Conservation (phyloP, 768 basidiomycete genomes). For the Leucocoprinus leucothites region DNA sequence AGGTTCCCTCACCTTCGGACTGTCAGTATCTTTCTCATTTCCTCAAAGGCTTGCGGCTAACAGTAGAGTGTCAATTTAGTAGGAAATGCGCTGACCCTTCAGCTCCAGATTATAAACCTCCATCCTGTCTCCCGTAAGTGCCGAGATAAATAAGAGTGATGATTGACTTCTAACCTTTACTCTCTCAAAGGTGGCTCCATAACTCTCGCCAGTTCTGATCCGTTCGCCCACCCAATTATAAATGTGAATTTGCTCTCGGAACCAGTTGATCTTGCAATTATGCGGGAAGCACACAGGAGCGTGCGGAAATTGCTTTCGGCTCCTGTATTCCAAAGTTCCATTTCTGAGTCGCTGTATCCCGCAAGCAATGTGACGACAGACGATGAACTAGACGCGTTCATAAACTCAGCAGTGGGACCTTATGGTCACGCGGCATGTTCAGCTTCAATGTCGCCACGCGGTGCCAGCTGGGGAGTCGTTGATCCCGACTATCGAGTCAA, state of each 20-base stretch:
- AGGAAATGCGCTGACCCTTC: not conserved
- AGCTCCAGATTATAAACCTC: slow-evolving; percentile 1
- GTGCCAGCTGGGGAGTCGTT: slow-evolving; percentile 27
- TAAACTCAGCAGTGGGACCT: not conserved
- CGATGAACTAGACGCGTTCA: slow-evolving; percentile 14
- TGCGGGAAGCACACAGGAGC: slow-evolving; percentile 19
- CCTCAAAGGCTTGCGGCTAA: not conserved
- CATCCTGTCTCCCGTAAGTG: slow-evolving; percentile 16
- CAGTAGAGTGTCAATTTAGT: not conserved
- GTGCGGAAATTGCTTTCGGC: slow-evolving; percentile 19
- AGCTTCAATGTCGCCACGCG: slow-evolving; percentile 25
- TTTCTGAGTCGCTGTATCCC: slow-evolving; percentile 10
- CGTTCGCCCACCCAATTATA: slow-evolving; percentile 33
- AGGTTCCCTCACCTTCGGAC: not conserved
- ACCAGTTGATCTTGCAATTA: slow-evolving; percentile 19
- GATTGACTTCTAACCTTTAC: not conserved
- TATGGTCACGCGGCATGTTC: slow-evolving; percentile 17
- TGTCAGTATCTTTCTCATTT: not conserved
- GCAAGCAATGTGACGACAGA: not conserved
- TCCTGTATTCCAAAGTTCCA: slow-evolving; percentile 15
- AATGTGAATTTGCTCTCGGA: slow-evolving; percentile 30
- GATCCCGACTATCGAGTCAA: slow-evolving; percentile 34
- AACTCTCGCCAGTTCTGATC: slow-evolving; percentile 2
- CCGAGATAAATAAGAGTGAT: not conserved
- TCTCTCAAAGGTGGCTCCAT: slow-evolving; percentile 17